phyloP scores from a whole-genome alignment of 768 basidiomycete species.

The Leccinum aurantiacum region DNA sequence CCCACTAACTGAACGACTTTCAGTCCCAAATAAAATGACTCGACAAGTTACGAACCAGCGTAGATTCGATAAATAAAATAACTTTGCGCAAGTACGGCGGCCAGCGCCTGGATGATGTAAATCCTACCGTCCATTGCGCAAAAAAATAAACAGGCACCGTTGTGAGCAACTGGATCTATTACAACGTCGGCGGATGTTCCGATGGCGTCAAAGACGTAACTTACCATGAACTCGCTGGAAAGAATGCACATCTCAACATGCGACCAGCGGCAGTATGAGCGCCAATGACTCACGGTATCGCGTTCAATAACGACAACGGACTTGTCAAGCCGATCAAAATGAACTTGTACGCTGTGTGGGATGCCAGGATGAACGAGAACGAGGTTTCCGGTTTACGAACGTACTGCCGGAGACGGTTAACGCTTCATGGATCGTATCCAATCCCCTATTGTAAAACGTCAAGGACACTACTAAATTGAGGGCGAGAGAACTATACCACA shows the following conservation, averaged over 20 bases:
- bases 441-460: slow-evolving; percentile 3
- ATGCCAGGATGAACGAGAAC: neutral
- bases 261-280: neutral
- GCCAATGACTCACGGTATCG: slow-evolving; percentile 4
- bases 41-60: neutral
- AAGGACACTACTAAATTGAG: neutral
- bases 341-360: slow-evolving; percentile 12
- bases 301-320: neutral
- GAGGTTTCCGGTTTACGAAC: neutral
- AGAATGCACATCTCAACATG: neutral
- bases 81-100: slow-evolving; percentile 8
- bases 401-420: slow-evolving; percentile 11
- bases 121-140: neutral
- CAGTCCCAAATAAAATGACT: neutral
- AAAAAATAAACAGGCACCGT: neutral
- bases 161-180: slow-evolving; percentile 5
- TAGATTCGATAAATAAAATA: slow-evolving; percentile 19
- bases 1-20: slow-evolving; percentile 4
- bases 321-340: neutral
- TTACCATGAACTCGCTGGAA: slow-evolving; percentile 10
- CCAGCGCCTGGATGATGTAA: slow-evolving; percentile 6
- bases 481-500: slow-evolving; percentile 4
- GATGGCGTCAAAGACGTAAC: neutral
- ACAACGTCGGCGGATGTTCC: neutral
- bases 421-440: slow-evolving; percentile 16